Base-by-base conservation (phyloP, 164 flowering plant species). In the Vitis rotundifolia region DNA sequence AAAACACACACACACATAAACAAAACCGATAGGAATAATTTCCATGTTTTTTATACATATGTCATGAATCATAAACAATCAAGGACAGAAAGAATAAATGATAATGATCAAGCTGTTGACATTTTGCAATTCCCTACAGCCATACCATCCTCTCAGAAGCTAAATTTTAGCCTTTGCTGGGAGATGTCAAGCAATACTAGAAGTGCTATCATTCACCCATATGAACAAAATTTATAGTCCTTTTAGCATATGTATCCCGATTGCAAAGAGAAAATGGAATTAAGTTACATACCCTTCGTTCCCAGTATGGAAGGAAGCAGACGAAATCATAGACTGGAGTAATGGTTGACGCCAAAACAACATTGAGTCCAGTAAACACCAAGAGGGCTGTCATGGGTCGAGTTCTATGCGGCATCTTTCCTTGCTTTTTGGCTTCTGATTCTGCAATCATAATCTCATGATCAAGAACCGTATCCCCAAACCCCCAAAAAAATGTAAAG, bases 301-400 rank as follows among this genome's bases (percentile, higher is more conserved):
- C 94, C 94, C 94, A 89, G 73, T 79, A 85, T 9, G 94, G 94
- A 64, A 73, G 85, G 77, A 88, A 89, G 84, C 91, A 88, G 10
- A 89, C 89, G 64, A 86, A 88, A 78, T 89, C 94, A 70, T 88
- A 89, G 61, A 89, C 90, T 8, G 90, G 87, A 59, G 84, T 73
- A 50, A 89, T 85, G 47, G 90, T 83, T 49, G 83, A 71, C 26
- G 80, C 77, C 76, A 89, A 64, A 64, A 84, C 71, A 14, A 51
- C 78, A 75, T 89, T 88, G 18, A 89, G 78, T 18, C 91, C 93
- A 49, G 89, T 85, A 72, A 87, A 89, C 70, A 86, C 13, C 80
- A 89, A 76, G 10, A 89, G 85, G 1, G 81, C 87, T 9, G 87
- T 59, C 91, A 89, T 79, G 5, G 93, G 93, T 47, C 86, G 75